Base-by-base conservation (phyloP, 352 stramenopile species). In the Peronospora farinosa region DNA sequence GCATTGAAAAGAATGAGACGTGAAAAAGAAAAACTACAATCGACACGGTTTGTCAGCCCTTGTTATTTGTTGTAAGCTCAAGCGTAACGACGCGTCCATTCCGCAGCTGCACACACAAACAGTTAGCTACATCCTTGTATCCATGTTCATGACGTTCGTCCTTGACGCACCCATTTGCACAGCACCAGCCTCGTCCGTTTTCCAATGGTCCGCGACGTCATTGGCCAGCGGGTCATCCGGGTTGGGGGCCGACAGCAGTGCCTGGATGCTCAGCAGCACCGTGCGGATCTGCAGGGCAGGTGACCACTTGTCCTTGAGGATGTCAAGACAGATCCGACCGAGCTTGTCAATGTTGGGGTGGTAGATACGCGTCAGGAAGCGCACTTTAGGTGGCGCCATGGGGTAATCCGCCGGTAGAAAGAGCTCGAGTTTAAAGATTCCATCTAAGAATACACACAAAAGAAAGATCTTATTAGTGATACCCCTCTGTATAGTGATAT, bases 271-370 rank as follows among this genome's bases (percentile, higher is more conserved):
- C 47, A 98, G 72, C 13, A 99, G 74, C 42, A 99, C 95, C 1
- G 95, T 98, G 63, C 95, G 78, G 69, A 99, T 99, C 80, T 98
- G 95, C 36, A 98, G 80, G n/a, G 95, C 95, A 0, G 96, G 96
- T 44, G 90, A 98, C 96, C 96, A 99, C 73, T 98, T 98, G 78
- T 98, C 95, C 71, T 99, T 98, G 50, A 99, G 78, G 66, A 99
- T 98, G 64, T 99, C 96, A 39, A 98, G 82, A 58, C 96, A 98
- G 68, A 99, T 99, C 50, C 95, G 76, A 16, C 95, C 95, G 10
- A 98, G 75, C 67, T 97, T 97, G 77, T 99, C 95, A 50, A 99
- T 97, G 79, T 99, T 99, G 11, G 94, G 94, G 71, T 99, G 96
- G 63, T 98, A 99, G 52, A 99, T 97, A 76, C 97, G 97, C 41